phyloP scores from a whole-genome alignment of 352 stramenopile genomes.

The Phytophthora constricta region DNA sequence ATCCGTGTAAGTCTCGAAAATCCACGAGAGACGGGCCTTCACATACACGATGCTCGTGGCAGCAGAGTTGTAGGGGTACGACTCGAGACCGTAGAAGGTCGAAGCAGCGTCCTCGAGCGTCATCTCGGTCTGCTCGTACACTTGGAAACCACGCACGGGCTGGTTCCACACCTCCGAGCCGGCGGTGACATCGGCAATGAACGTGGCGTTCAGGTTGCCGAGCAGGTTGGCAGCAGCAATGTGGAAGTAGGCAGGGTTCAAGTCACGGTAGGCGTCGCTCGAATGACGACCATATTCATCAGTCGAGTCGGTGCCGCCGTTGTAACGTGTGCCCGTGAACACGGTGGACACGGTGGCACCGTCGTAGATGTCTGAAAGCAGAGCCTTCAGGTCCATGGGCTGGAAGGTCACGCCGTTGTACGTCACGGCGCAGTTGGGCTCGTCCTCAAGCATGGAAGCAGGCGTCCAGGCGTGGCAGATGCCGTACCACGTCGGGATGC shows the following conservation, averaged over 20 bases:
- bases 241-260: slow-evolving; percentile 57
- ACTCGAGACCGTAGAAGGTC: slow-evolving; percentile 43
- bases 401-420: slow-evolving; percentile 51
- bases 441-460: slow-evolving; percentile 37
- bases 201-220: slow-evolving; percentile 40
- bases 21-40: slow-evolving; percentile 49
- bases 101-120: slow-evolving; percentile 33
- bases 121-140: slow-evolving; percentile 41
- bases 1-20: slow-evolving; percentile 46
- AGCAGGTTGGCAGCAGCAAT: slow-evolving; percentile 52
- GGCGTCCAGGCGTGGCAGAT: slow-evolving; percentile 54
- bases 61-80: slow-evolving; percentile 56
- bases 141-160: slow-evolving; percentile 50
- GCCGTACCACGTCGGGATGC: slow-evolving; percentile 46
- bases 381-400: slow-evolving; percentile 48
- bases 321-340: slow-evolving; percentile 48
- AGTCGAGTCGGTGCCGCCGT: slow-evolving; percentile 29
- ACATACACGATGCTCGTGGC: slow-evolving; percentile 53
- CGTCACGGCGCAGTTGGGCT: slow-evolving; percentile 41
- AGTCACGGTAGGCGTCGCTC: slow-evolving; percentile 45
- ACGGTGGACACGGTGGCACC: slow-evolving; percentile 32
- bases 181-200: slow-evolving; percentile 50
- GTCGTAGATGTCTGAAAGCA: slow-evolving; percentile 54
- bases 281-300: slow-evolving; percentile 53
- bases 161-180: slow-evolving; percentile 59